Percentiles rank a stretch among this genome's conserved stretches.
These are phyloP conservation scores for Russula emetica DNA, from an alignment of 768 basidiomycete genomes.

Conservation along the genomic window DNA sequence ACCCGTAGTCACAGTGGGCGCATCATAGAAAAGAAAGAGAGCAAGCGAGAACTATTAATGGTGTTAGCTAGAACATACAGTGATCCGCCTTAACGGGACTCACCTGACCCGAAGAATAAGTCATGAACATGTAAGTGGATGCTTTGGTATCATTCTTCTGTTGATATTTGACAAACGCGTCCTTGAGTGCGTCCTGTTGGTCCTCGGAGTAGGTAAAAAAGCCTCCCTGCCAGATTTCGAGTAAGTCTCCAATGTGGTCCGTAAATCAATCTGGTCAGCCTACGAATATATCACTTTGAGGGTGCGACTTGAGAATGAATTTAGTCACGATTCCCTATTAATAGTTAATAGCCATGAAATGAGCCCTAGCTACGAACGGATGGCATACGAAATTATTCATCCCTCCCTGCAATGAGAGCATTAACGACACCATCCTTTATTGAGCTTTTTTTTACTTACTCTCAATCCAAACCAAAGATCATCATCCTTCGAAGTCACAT, in stretches of 20 bases:
- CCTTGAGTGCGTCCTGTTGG: not conserved
- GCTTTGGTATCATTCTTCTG: conserved; percentile 14
- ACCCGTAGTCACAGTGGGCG: conserved; percentile 17
- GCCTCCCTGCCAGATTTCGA: not conserved
- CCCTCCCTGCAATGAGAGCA: conserved; percentile 10
- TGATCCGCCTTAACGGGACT: not conserved
- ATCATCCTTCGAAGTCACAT: not conserved
- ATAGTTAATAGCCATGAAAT: not conserved
- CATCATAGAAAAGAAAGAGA: conserved; percentile 25
- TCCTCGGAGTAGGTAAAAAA: not conserved
- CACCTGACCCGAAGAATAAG: conserved; percentile 3
- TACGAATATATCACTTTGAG: conserved; percentile 31
- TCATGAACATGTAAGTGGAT: too few species aligned
- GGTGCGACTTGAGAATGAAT: conserved; percentile 27
- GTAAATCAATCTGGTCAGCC: not conserved
- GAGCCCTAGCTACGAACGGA: not conserved
- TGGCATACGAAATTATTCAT: conserved; percentile 18
- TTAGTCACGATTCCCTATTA: conserved; percentile 18
- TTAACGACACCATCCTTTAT: not conserved
- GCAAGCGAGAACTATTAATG: not conserved
- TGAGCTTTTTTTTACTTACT: not conserved
- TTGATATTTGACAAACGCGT: not conserved
- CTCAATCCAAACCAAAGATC: conserved; percentile 19
- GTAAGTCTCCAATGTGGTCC: not conserved
- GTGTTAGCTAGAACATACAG: not conserved